These are phyloP conservation scores for Hyaloperonospora brassicae DNA, from an alignment of 352 stramenopile genomes.

Conservation along the genomic window DNA sequence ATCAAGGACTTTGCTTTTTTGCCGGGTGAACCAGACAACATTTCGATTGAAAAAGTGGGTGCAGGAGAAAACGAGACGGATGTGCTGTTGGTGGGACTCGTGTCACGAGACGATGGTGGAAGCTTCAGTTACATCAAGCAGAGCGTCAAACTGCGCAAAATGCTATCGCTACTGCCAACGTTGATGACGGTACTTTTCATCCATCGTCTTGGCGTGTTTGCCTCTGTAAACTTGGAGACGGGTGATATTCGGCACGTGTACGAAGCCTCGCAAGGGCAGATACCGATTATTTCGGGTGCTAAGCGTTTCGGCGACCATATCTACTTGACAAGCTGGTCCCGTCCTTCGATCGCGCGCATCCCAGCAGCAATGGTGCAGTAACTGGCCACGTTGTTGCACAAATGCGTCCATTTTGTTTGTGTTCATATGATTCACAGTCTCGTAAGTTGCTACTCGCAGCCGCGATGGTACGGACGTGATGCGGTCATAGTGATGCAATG, in stretches of 20 bases:
- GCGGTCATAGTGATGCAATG: too few species aligned
- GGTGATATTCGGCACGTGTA: conserved; percentile 41
- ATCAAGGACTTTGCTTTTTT: conserved; percentile 56
- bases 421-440: too few species aligned
- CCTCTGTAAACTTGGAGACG: conserved; percentile 34
- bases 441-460: too few species aligned
- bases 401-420: too few species aligned
- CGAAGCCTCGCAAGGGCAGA: conserved; percentile 34
- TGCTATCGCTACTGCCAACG: conserved; percentile 40
- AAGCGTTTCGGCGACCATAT: conserved; percentile 38
- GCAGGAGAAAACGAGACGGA: conserved; percentile 19
- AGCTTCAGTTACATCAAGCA: conserved; percentile 29
- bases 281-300: conserved; percentile 34
- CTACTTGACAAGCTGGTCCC: conserved; percentile 47
- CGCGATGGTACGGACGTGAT: too few species aligned
- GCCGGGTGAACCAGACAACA: conserved; percentile 44
- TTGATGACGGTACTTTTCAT: conserved; percentile 29
- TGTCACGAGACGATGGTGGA: conserved; percentile 22
- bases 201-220: conserved; percentile 34
- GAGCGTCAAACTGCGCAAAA: conserved; percentile 44
- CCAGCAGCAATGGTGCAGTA: conserved; percentile 31
- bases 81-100: conserved; percentile 41
- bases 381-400: background rate
- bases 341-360: conserved; percentile 37
- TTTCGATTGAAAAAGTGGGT: conserved; percentile 32